These are phyloP conservation scores for Aspergillus japonicus DNA, from an alignment of 2,329 filamentous ascomycete genomes.

Conservation along the genomic window DNA sequence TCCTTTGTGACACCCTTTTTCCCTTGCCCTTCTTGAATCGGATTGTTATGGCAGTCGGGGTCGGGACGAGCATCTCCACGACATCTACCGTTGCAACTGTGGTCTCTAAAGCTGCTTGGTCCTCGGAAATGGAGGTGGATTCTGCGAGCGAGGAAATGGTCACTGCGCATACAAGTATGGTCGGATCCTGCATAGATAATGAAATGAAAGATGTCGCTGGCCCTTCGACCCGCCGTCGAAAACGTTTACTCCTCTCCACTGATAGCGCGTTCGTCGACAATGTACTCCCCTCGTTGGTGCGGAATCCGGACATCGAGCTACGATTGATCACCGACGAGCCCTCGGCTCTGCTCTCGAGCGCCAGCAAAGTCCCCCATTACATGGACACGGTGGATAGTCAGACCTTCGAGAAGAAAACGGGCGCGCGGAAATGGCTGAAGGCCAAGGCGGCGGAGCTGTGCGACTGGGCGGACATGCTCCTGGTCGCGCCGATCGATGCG, in stretches of 20 bases:
- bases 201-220: neutral
- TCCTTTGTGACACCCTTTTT: neutral
- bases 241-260: slow-evolving; percentile 28
- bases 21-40: neutral
- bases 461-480: slow-evolving; percentile 82
- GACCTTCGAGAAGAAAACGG: slow-evolving; percentile 40
- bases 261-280: slow-evolving; percentile 42
- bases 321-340: slow-evolving; percentile 44
- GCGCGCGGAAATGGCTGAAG: slow-evolving; percentile 41
- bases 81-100: slow-evolving; percentile 8
- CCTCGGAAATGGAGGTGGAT: slow-evolving; percentile 31
- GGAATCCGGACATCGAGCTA: slow-evolving; percentile 41
- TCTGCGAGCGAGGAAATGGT: slow-evolving; percentile 19
- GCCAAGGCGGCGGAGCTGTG: slow-evolving; percentile 62
- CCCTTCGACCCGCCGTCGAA: slow-evolving; percentile 14
- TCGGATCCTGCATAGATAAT: neutral
- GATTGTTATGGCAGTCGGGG: slow-evolving; percentile 15
- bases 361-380: slow-evolving; percentile 41
- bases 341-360: slow-evolving; percentile 36
- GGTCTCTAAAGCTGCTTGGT: slow-evolving; percentile 15
- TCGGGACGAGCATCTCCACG: slow-evolving; percentile 2
- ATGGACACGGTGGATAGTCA: slow-evolving; percentile 42
- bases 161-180: slow-evolving; percentile 13
- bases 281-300: slow-evolving; percentile 38
- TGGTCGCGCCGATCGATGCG: slow-evolving; percentile 81